Conservation (phyloP, 2,329 filamentous ascomycete genomes). For the Paramyrothecium roridum region DNA sequence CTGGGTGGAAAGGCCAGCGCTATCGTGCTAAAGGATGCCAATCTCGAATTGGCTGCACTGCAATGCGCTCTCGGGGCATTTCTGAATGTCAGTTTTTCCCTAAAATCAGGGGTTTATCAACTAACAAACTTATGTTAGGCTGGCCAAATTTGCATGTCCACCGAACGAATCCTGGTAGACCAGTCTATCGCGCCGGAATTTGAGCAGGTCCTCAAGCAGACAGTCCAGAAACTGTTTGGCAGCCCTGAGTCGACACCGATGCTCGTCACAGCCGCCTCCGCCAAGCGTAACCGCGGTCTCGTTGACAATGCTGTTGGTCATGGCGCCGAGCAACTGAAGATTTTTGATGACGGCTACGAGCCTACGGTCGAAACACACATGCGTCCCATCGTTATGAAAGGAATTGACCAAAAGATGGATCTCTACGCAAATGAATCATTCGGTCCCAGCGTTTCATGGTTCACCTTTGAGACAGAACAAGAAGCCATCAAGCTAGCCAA, state of each 20-base stretch:
- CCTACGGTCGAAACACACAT: constrained; percentile 3
- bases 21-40: constrained; percentile 40
- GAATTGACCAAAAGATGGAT: constrained; percentile 2
- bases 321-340: constrained; percentile 1
- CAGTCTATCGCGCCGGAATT: constrained; percentile 4
- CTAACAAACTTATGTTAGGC: constrained; percentile 1
- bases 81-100: constrained; percentile 31
- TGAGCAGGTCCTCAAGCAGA: constrained; percentile 4
- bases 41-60: constrained; percentile 36
- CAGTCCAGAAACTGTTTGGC: constrained; percentile 3
- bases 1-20: constrained; percentile 43
- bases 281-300: constrained; percentile 5
- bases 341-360: constrained; percentile 1
- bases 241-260: constrained; percentile 2
- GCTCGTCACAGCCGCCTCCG: constrained; percentile 5
- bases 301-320: constrained; percentile 6
- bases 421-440: constrained; percentile 8
- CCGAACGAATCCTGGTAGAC: constrained; percentile 22
- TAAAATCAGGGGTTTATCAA: background rate
- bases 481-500: constrained; percentile 74
- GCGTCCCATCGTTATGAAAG: constrained; percentile 4
- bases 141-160: constrained; percentile 72
- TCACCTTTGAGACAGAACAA: constrained; percentile 1
- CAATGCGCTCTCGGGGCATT: constrained; percentile 17
- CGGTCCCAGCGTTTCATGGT: constrained; percentile 8